phyloP scores from a whole-genome alignment of 2,329 filamentous ascomycete species.

The Colletotrichum sp. region DNA sequence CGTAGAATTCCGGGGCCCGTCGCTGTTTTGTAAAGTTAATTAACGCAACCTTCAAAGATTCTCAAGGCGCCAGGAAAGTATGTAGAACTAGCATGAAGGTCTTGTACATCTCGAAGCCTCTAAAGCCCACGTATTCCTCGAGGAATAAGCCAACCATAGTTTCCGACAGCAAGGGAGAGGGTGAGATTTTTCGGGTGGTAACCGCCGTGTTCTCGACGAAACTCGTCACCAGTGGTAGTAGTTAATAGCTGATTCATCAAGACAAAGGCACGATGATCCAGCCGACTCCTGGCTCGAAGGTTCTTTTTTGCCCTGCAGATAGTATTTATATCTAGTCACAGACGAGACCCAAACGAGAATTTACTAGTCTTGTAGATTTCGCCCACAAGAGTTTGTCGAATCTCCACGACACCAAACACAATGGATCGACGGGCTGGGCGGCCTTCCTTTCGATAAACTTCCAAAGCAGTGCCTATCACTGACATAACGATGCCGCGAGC shows the following conservation, averaged over 20 bases:
- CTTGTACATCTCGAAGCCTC: background rate
- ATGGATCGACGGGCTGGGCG: background rate
- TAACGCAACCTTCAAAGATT: background rate
- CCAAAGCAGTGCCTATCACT: background rate
- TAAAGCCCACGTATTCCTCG: background rate
- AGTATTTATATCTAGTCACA: background rate
- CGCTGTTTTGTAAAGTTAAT: too few species aligned
- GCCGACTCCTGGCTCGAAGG: background rate
- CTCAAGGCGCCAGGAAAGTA: background rate
- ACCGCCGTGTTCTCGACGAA: background rate
- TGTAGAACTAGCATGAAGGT: background rate
- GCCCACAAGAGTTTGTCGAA: background rate
- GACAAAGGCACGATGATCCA: too few species aligned
- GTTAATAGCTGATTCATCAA: background rate
- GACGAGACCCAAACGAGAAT: background rate
- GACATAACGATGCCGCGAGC: background rate
- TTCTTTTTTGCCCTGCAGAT: background rate
- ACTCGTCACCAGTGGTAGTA: background rate
- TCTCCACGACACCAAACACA: background rate
- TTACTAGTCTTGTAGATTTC: background rate
- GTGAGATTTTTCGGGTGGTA: background rate
- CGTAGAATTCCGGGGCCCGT: too few species aligned
- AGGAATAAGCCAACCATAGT: background rate
- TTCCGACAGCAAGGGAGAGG: background rate
- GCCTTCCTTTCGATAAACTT: rapidly evolving